Conservation (phyloP, 2,329 filamentous ascomycete species). For the Trichoderma simmonsii region DNA sequence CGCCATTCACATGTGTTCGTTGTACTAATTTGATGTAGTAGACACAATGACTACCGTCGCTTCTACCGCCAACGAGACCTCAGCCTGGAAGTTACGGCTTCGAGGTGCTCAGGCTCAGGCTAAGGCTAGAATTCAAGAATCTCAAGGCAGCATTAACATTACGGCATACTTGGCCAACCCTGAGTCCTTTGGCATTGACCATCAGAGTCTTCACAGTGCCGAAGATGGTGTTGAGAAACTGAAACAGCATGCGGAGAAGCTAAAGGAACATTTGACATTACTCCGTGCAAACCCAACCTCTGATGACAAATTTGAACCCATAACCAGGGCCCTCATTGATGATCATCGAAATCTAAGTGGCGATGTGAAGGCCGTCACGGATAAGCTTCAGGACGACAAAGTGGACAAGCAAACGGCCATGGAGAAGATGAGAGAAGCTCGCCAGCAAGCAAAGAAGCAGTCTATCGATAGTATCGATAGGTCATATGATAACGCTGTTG, state of each 20-base stretch:
- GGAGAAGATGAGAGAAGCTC: background rate
- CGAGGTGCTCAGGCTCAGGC: background rate
- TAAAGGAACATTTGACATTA: background rate
- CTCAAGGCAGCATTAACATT: background rate
- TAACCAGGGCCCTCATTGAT: background rate
- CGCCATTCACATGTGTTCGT: background rate
- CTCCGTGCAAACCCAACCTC: background rate
- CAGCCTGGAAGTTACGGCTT: background rate
- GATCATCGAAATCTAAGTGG: background rate
- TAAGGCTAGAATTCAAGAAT: background rate
- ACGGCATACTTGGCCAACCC: background rate
- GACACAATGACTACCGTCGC: background rate
- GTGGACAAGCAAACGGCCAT: background rate
- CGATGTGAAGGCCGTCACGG: background rate
- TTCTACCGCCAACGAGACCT: background rate
- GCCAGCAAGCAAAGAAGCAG: background rate
- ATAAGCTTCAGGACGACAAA: background rate
- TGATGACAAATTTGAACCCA: background rate
- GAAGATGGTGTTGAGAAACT: background rate
- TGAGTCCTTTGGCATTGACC: background rate
- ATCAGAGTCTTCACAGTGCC: background rate
- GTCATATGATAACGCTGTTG: background rate
- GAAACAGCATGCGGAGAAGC: background rate
- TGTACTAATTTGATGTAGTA: background rate
- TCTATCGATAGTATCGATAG: background rate